phyloP scores from a whole-genome alignment of 73 alveolate species.

The Durusdinium trenchii region DNA sequence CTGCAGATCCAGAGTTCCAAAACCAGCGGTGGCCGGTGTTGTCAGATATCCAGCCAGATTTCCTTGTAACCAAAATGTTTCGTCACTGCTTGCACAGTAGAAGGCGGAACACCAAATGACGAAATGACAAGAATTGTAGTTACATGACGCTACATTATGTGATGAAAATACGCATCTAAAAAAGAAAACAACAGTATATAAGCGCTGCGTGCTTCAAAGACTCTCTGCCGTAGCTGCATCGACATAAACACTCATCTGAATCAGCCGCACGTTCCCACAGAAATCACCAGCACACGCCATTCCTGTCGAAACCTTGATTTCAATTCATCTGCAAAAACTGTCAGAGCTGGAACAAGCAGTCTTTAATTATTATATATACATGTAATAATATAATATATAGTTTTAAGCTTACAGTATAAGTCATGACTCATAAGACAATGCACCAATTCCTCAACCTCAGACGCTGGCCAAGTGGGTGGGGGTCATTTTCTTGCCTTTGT shows the following conservation, averaged over 20 bases:
- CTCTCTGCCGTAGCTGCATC: conserved; percentile 67
- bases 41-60: conserved; percentile 87
- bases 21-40: conserved; percentile 90
- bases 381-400: too few relatives aligned
- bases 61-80: not conserved
- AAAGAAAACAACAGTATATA: not conserved
- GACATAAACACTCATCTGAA: conserved; percentile 50
- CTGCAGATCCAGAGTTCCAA: conserved; percentile 63
- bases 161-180: not conserved
- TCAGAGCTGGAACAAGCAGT: too few relatives aligned
- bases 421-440: too few relatives aligned
- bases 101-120: not conserved
- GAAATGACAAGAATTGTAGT: not conserved
- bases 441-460: not conserved
- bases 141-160: not conserved
- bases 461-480: not conserved
- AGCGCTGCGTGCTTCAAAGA: not conserved
- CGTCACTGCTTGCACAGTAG: not conserved
- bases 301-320: conserved; percentile 44
- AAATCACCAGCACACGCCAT: conserved; percentile 53
- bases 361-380: too few relatives aligned
- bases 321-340: too few relatives aligned
- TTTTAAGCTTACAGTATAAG: too few relatives aligned
- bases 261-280: conserved; percentile 54
- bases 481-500: conserved; percentile 9